Evolutionary conservation across 2,329 filamentous ascomycete species (phyloP), one percentile per base, ranked within the genome.

Genomic region (Diaporthe australafricana): DNA sequence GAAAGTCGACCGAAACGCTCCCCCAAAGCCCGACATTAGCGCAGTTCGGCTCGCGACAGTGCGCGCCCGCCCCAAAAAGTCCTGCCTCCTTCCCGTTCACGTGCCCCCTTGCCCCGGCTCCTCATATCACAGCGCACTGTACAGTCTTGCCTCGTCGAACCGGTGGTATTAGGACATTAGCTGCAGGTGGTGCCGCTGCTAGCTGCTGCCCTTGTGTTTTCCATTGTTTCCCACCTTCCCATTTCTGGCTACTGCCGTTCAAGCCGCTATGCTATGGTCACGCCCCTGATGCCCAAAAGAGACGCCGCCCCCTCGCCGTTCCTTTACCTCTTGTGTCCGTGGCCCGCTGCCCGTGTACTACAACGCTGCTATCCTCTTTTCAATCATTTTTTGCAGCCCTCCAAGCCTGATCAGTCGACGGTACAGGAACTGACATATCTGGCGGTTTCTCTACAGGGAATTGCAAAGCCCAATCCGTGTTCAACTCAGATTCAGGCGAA

Each of bases 321-420:
- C 80, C 80, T 79, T 79, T 77, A 83, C 81, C 79, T 80, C 78
- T n/a, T 81, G 77, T 80, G 79, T 80, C 79, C 78, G 78, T 82
- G 81, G 78, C 81, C 78, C 81, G 80, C 81, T 82, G 81, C 79
- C 81, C 81, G 81, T 80, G 83, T 85, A 82, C 82, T 84, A 85
- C 84, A 80, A 84, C 81, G 82, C 84, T 82, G 80, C 83, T 85
- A 85, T 84, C 80, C 84, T 85, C 83, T 84, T 85, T 85, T 85
- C 82, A 84, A 81, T 77, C 84, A 84, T 83, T 83, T 83, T 83
- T 81, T 82, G 83, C 82, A 83, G 81, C 84, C 79, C 81, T 83
- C 81, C 82, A 85, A 78, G 75, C 83, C 83, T 83, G 80, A 84
- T 84, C 82, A 81, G 84, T 84, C 82, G 75, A 79, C 75, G 74